phyloP scores from a whole-genome alignment of 306 rosid genomes.

The Pyrus betulifolia region DNA sequence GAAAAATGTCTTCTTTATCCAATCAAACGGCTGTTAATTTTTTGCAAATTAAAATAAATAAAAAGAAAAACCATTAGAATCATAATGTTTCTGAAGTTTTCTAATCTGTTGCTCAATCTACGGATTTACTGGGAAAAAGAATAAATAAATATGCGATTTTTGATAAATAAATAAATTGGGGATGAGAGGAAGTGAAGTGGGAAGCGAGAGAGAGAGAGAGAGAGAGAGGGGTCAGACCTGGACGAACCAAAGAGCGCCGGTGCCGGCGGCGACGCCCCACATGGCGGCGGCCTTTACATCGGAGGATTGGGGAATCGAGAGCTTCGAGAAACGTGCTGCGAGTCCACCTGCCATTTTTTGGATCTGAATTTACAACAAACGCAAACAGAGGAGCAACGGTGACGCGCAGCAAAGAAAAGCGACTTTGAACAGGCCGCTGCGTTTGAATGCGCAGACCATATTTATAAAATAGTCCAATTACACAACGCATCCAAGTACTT shows the following conservation, averaged over 20 bases:
- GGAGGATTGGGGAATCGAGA: conserved; percentile 27
- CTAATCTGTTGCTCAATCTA: background rate
- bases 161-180: background rate
- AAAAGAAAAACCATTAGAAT: background rate
- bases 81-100: background rate
- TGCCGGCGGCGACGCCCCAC: conserved; percentile 60
- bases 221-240: conserved; percentile 31
- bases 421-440: background rate
- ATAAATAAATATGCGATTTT: background rate
- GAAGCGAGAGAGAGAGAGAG: background rate
- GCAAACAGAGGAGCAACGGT: background rate
- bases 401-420: background rate
- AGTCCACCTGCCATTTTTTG: conserved; percentile 39
- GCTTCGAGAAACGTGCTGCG: background rate
- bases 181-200: background rate
- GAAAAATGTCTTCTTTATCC: conserved; percentile 30
- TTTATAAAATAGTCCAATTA: background rate
- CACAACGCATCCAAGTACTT: background rate
- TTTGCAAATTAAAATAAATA: background rate
- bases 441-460: background rate
- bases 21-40: conserved; percentile 23
- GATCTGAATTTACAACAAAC: background rate
- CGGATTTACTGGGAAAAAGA: background rate
- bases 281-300: conserved; percentile 53
- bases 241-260: conserved; percentile 53